Conservation (phyloP, 75 land plant species). For the Pinus tabuliformis region DNA sequence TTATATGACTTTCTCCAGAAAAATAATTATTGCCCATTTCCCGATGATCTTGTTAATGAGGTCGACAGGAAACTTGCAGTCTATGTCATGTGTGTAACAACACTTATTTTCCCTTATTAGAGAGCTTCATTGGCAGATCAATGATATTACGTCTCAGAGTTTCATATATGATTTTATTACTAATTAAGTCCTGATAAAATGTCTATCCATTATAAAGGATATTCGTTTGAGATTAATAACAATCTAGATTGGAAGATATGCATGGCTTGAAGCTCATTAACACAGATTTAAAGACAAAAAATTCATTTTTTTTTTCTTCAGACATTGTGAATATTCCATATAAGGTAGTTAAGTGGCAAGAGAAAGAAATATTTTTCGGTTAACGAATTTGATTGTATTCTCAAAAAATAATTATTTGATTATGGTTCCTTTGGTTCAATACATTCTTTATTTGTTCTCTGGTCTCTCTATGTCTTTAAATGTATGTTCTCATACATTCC, state of each 20-base stretch:
- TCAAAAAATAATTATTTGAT: background rate
- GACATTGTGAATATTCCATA: slow-evolving; percentile 61
- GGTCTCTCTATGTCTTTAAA: background rate
- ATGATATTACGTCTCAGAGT: too few relatives aligned
- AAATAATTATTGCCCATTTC: slow-evolving; percentile 73
- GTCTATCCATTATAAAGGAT: too few relatives aligned
- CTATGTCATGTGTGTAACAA: slow-evolving; percentile 77
- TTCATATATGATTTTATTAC: too few relatives aligned
- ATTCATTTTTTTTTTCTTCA: slow-evolving; percentile 56
- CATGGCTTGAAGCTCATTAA: slow-evolving; percentile 68
- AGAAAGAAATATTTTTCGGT: background rate
- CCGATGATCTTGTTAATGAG: slow-evolving; percentile 81
- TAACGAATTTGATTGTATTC: background rate
- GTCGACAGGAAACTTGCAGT: slow-evolving; percentile 78
- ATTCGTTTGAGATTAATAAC: too few relatives aligned
- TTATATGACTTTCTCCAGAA: too few relatives aligned
- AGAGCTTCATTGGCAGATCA: too few relatives aligned
- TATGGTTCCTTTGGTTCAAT: too few relatives aligned
- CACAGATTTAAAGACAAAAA: slow-evolving; percentile 72
- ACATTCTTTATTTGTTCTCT: too few relatives aligned
- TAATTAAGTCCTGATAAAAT: too few relatives aligned
- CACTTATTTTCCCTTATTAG: too few relatives aligned
- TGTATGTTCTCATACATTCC: background rate
- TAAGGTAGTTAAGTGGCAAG: slow-evolving; percentile 26
- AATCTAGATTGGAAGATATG: slow-evolving; percentile 53